These are phyloP conservation scores for Ceratocystiopsis brevicomis DNA, from an alignment of 2,329 filamentous ascomycete genomes.

Conservation along the genomic window DNA sequence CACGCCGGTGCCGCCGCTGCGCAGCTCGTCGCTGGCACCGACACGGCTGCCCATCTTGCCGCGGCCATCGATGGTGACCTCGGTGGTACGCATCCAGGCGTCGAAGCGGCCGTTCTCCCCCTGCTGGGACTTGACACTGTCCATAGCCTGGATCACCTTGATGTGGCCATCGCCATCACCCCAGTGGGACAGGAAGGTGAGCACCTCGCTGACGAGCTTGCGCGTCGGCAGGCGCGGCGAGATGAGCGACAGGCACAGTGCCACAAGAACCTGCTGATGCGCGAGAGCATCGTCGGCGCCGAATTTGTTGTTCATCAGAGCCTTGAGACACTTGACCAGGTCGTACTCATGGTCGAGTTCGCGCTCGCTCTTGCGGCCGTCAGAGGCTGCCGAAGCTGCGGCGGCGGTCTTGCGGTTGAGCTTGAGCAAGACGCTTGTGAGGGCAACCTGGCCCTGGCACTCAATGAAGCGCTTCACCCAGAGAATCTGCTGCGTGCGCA, in stretches of 20 bases:
- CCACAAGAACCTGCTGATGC: constrained; percentile 78
- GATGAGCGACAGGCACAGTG: constrained; percentile 69
- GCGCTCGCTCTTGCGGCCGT: constrained; percentile 44
- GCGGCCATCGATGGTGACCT: constrained; percentile 88
- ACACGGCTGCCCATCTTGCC: constrained; percentile 98
- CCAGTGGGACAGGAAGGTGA: constrained; percentile 95
- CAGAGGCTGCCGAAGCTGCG: constrained; percentile 41
- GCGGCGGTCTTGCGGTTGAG: constrained; percentile 68
- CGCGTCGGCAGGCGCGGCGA: constrained; percentile 79
- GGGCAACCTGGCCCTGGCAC: constrained; percentile 86
- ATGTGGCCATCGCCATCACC: constrained; percentile 67
- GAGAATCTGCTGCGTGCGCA: constrained; percentile 88
- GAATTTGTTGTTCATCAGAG: constrained; percentile 98
- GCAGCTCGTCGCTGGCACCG: constrained; percentile 86
- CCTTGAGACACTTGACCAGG: constrained; percentile 93
- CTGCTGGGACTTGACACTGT: constrained; percentile 71
- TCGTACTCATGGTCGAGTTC: constrained; percentile 87
- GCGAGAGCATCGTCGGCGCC: constrained; percentile 86
- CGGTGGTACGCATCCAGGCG: constrained; percentile 95
- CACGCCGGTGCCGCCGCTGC: constrained; percentile 92
- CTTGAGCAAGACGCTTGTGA: constrained; percentile 84
- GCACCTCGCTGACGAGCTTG: constrained; percentile 86
- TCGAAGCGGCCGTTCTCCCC: constrained; percentile 93
- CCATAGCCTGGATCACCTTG: constrained; percentile 85
- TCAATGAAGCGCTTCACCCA: constrained; percentile 97